Evolutionary conservation across 352 stramenopile species (phyloP).

Genomic region (Phytophthora gonapodyides): DNA sequence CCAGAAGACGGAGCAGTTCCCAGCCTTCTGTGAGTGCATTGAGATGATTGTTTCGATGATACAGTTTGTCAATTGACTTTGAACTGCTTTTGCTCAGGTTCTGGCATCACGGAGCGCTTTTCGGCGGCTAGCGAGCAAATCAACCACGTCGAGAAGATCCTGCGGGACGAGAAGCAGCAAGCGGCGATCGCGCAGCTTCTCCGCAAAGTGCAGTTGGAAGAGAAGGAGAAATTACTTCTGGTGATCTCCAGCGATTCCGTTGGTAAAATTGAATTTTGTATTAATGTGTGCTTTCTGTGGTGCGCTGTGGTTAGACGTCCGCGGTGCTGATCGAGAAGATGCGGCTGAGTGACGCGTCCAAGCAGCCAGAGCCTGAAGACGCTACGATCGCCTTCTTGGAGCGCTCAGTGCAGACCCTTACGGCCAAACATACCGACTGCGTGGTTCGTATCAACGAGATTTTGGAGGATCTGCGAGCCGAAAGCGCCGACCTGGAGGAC

Average conservation of each 20-base stretch:
- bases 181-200: constrained; percentile 54
- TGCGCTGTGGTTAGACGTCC: constrained; percentile 55
- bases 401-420: constrained; percentile 61
- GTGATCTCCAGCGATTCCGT: constrained; percentile 26
- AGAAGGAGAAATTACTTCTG: constrained; percentile 86
- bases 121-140: constrained; percentile 67
- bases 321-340: constrained; percentile 84
- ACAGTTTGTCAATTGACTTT: background rate
- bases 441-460: constrained; percentile 82
- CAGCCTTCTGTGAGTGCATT: constrained; percentile 58
- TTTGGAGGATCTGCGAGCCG: constrained; percentile 64
- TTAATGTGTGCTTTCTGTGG: constrained; percentile 6
- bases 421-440: constrained; percentile 58
- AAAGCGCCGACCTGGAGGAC: constrained; percentile 56
- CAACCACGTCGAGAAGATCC: constrained; percentile 68
- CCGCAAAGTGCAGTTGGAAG: constrained; percentile 74
- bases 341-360: constrained; percentile 51
- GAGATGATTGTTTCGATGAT: background rate
- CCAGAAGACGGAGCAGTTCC: constrained; percentile 68
- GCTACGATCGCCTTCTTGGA: constrained; percentile 60
- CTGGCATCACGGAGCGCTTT: constrained; percentile 66
- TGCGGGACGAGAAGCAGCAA: constrained; percentile 40
- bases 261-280: background rate
- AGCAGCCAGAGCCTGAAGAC: constrained; percentile 49
- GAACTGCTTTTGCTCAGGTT: constrained; percentile 40